These are phyloP conservation scores for Chernovozyma aurita DNA, from an alignment of 1,139 yeast species.

Conservation along the genomic window DNA sequence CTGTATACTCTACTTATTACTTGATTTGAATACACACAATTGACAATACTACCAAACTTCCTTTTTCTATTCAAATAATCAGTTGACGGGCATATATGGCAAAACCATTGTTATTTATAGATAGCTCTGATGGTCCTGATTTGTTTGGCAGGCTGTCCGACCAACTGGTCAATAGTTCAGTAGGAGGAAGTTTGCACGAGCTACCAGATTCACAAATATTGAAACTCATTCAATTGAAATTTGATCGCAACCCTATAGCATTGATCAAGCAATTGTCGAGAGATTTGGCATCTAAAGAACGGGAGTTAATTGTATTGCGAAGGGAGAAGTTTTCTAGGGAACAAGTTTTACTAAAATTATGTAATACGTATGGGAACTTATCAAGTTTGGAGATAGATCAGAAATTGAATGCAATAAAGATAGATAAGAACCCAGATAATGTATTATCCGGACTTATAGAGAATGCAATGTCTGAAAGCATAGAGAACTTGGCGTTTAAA, in stretches of 20 bases:
- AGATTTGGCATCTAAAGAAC: conserved; percentile 47
- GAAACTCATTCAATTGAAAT: conserved; percentile 25
- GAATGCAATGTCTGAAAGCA: conserved; percentile 8
- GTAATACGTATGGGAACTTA: conserved; percentile 42
- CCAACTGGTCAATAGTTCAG: conserved; percentile 4
- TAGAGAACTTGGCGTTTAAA: neutral
- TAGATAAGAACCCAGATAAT: conserved; percentile 13
- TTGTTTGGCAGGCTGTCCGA: conserved; percentile 4
- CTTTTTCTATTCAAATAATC: too few species aligned
- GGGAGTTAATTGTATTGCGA: conserved; percentile 39
- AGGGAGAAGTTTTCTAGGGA: conserved; percentile 41
- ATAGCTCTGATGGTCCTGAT: neutral
- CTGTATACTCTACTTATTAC: too few species aligned
- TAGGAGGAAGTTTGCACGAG: conserved; percentile 19
- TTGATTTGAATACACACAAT: too few species aligned
- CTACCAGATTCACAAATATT: conserved; percentile 31
- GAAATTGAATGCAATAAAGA: conserved; percentile 20
- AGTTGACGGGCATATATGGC: too few species aligned
- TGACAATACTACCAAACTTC: too few species aligned
- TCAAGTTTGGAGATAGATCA: conserved; percentile 42
- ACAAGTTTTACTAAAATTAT: conserved; percentile 35
- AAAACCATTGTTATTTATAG: conserved; percentile 1
- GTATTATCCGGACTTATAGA: conserved; percentile 14
- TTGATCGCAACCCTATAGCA: conserved; percentile 33
- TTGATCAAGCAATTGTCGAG: conserved; percentile 45